Evolutionary conservation across 495 filamentous ascomycete species (phyloP).

Genomic region (Annulohypoxylon moriforme): DNA sequence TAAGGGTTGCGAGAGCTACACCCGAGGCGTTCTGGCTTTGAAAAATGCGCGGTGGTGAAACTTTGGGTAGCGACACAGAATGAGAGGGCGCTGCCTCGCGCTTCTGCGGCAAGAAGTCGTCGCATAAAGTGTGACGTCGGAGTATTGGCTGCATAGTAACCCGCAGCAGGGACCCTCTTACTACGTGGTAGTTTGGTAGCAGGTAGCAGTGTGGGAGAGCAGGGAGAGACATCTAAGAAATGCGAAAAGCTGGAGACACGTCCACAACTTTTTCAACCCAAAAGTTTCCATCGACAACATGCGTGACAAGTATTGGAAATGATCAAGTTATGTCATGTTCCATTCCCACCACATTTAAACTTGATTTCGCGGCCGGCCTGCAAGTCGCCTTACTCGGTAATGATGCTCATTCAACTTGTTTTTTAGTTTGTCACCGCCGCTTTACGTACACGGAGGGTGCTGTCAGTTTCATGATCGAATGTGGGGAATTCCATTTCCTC

Average conservation of each 20-base stretch:
- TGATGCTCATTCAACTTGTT: slow-evolving; percentile 23
- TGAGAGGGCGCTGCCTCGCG: slow-evolving; percentile 15
- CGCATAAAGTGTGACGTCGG: slow-evolving; percentile 35
- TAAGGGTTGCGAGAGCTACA: slow-evolving; percentile 24
- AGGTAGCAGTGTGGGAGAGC: slow-evolving; percentile 12
- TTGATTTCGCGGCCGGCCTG: slow-evolving; percentile 32
- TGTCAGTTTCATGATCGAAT: slow-evolving; percentile 19
- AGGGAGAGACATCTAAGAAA: not conserved
- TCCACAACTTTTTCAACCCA: slow-evolving; percentile 13
- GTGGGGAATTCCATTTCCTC: slow-evolving; percentile 9
- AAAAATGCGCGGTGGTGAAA: slow-evolving; percentile 37
- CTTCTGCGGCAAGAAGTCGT: slow-evolving; percentile 26
- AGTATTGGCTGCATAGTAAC: slow-evolving; percentile 41
- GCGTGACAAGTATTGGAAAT: slow-evolving; percentile 8
- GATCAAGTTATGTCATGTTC: slow-evolving; percentile 18
- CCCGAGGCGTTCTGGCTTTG: slow-evolving; percentile 31
- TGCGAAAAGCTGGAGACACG: not conserved
- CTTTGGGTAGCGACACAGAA: slow-evolving; percentile 47
- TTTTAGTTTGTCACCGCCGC: slow-evolving; percentile 5
- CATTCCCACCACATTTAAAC: slow-evolving; percentile 15
- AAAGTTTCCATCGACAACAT: slow-evolving; percentile 9
- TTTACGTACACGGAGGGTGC: slow-evolving; percentile 28
- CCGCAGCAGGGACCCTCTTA: slow-evolving; percentile 31
- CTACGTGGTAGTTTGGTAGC: slow-evolving; percentile 21
- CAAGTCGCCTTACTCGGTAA: slow-evolving; percentile 36